phyloP scores from a whole-genome alignment of 1,284 basidiomycete species.

The Apiotrichum domesticum region DNA sequence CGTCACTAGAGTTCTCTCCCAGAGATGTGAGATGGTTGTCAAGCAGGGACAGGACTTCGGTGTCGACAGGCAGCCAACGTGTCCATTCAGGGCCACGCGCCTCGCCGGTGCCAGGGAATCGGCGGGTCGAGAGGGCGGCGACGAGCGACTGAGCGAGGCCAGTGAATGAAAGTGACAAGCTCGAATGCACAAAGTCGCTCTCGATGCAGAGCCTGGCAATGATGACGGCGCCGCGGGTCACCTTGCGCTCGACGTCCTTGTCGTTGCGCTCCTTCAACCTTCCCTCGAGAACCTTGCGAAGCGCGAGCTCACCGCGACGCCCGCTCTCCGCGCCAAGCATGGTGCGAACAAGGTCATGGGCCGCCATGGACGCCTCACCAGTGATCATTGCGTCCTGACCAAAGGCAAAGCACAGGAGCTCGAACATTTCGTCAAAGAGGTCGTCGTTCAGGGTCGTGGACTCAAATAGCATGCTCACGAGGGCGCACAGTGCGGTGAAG shows the following conservation, averaged over 20 bases:
- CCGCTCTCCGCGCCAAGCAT: slow-evolving; percentile 34
- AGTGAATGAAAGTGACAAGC: slow-evolving; percentile 23
- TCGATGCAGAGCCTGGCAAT: slow-evolving; percentile 26
- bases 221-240: slow-evolving; percentile 36
- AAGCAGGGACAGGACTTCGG: slow-evolving; percentile 37
- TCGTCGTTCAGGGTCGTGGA: slow-evolving; percentile 29
- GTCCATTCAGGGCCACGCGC: slow-evolving; percentile 20
- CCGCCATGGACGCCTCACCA: slow-evolving; percentile 15
- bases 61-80: slow-evolving; percentile 37
- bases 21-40: slow-evolving; percentile 33
- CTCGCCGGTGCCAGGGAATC: slow-evolving; percentile 16
- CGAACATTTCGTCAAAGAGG: slow-evolving; percentile 33
- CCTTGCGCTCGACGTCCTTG: slow-evolving; percentile 28
- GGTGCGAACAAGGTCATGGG: slow-evolving; percentile 24
- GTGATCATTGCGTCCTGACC: slow-evolving; percentile 31
- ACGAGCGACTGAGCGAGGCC: slow-evolving; percentile 33
- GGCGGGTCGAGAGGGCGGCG: slow-evolving; percentile 28
- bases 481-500: slow-evolving; percentile 23
- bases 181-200: slow-evolving; percentile 17
- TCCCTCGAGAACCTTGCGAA: slow-evolving; percentile 34
- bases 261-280: slow-evolving; percentile 17
- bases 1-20: slow-evolving; percentile 18
- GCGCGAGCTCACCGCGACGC: slow-evolving; percentile 31
- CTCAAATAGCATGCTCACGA: slow-evolving; percentile 29
- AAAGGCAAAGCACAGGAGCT: slow-evolving; percentile 32